A percentile compares a stretch with the other conserved stretches of the same genome.
Conservation (phyloP, 768 basidiomycete species). For the Russula griseocarnosa region DNA sequence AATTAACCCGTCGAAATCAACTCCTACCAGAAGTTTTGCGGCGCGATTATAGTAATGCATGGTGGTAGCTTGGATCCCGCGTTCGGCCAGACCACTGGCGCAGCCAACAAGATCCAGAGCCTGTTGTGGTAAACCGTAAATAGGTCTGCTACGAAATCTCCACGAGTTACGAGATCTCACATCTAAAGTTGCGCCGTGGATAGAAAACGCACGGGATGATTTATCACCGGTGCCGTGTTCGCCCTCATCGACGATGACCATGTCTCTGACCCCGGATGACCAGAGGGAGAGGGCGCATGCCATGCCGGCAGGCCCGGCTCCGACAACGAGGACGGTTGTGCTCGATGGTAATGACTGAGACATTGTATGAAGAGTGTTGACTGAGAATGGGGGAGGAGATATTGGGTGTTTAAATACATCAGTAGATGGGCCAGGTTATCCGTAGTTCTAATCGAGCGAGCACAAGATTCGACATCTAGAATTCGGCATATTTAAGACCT, state of each 20-base stretch:
- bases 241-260: slow-evolving; percentile 44
- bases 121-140: slow-evolving; percentile 39
- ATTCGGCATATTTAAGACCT: neutral
- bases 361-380: slow-evolving; percentile 26
- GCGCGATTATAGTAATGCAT: slow-evolving; percentile 35
- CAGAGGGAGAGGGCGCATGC: slow-evolving; percentile 45
- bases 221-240: slow-evolving; percentile 37
- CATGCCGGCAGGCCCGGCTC: slow-evolving; percentile 50
- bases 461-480: no score
- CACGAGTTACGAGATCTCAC: slow-evolving; percentile 35
- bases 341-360: slow-evolving; percentile 33
- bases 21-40: slow-evolving; percentile 31
- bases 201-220: slow-evolving; percentile 44
- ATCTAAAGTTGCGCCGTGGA: slow-evolving; percentile 54
- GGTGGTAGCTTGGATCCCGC: slow-evolving; percentile 36
- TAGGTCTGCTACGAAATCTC: slow-evolving; percentile 29
- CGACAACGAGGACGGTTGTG: slow-evolving; percentile 47
- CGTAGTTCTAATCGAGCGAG: neutral
- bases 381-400: no score
- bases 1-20: slow-evolving; percentile 38
- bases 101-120: slow-evolving; percentile 45
- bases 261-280: slow-evolving; percentile 40
- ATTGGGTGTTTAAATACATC: neutral
- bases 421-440: neutral
- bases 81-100: slow-evolving; percentile 38